These are phyloP conservation scores for Zoysia pacifica DNA, from an alignment of 176 grass and related monocot genomes.

Conservation along the genomic window DNA sequence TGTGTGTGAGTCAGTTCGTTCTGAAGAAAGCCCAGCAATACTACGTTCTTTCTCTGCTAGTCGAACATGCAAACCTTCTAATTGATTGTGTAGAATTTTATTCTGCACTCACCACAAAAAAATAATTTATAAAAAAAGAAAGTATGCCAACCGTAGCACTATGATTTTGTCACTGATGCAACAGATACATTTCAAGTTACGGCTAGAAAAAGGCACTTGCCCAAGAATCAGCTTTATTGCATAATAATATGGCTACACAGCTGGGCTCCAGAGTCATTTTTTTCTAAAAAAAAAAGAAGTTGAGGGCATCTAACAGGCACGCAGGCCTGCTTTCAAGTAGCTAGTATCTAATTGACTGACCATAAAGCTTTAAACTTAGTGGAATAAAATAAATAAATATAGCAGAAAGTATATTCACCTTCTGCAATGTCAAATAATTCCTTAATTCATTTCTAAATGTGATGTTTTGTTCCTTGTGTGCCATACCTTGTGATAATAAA, in stretches of 20 bases:
- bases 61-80: slow-evolving; percentile 84
- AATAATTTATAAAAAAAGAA: background rate
- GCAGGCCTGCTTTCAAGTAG: background rate
- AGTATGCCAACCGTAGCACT: slow-evolving; percentile 8
- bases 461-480: background rate
- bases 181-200: background rate
- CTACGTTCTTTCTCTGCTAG: slow-evolving; percentile 80
- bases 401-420: background rate
- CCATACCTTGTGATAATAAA: background rate
- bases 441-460: background rate
- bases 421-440: background rate
- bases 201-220: background rate
- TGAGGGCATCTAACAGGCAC: background rate
- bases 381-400: background rate
- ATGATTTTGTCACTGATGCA: background rate
- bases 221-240: background rate
- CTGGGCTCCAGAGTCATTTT: no score
- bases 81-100: slow-evolving; percentile 75
- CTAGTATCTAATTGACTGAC: background rate
- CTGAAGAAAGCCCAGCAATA: slow-evolving; percentile 62
- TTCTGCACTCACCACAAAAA: slow-evolving; percentile 58
- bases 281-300: background rate
- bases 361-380: background rate
- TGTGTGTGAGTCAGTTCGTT: slow-evolving; percentile 55
- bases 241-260: background rate